These are phyloP conservation scores for Quillaja saponaria DNA, from an alignment of 306 rosid species.

Conservation along the genomic window DNA sequence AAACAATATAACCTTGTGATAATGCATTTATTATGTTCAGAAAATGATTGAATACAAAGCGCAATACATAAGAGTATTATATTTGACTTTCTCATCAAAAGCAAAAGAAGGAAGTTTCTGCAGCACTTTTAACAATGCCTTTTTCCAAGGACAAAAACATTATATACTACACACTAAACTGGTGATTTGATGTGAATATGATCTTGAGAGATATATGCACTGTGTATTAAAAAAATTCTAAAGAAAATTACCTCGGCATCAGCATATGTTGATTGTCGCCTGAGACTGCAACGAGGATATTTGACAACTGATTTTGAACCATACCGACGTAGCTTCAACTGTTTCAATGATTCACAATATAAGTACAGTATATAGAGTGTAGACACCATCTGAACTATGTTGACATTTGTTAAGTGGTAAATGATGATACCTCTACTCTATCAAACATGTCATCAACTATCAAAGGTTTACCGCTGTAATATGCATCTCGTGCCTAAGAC, in stretches of 20 bases:
- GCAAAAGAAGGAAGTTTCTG: background rate
- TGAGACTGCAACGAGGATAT: constrained; percentile 83
- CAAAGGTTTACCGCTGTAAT: constrained; percentile 88
- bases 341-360: constrained; percentile 25
- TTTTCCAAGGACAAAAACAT: background rate
- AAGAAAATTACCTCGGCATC: constrained; percentile 83
- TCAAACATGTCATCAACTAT: constrained; percentile 96
- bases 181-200: background rate
- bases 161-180: too few species aligned
- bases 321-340: constrained; percentile 78
- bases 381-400: background rate
- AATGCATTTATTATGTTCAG: background rate
- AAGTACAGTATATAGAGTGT: background rate
- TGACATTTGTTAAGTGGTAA: background rate
- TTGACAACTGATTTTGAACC: constrained; percentile 82
- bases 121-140: background rate
- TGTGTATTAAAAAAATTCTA: background rate
- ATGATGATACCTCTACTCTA: constrained; percentile 69
- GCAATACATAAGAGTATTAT: background rate
- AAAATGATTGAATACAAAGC: constrained; percentile 1
- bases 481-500: constrained; percentile 78
- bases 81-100: constrained; percentile 4
- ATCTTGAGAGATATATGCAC: background rate
- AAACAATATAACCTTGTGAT: constrained; percentile 24
- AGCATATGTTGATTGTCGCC: constrained; percentile 78